Evolutionary conservation across 768 basidiomycete species (phyloP).

Genomic region (Trametes punicea): DNA sequence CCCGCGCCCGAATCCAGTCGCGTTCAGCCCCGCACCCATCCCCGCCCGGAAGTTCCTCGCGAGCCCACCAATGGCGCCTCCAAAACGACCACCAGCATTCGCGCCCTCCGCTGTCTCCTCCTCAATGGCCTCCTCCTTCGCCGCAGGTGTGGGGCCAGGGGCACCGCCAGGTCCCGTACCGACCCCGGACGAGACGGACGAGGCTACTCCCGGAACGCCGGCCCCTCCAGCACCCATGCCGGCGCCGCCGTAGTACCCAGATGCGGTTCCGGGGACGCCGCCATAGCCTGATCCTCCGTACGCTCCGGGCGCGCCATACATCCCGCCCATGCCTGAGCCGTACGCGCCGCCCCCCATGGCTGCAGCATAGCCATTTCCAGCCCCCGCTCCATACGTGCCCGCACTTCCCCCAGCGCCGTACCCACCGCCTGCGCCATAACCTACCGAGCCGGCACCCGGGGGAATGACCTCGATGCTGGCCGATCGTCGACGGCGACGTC

Average conservation of each 20-base stretch:
- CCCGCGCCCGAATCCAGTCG: slow-evolving; percentile 5
- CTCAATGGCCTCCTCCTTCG: slow-evolving; percentile 2
- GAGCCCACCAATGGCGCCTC: not conserved
- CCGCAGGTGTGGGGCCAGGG: not conserved
- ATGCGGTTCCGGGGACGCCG: not conserved
- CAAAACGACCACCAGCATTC: not conserved
- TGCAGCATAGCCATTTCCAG: not conserved
- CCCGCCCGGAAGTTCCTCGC: not conserved
- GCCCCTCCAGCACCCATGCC: not conserved
- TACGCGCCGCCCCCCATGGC: not conserved
- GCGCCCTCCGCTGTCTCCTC: slow-evolving; percentile 1
- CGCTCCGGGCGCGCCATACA: not conserved
- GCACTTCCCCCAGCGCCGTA: not conserved
- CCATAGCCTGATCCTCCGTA: slow-evolving; percentile 6
- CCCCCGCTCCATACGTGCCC: not conserved
- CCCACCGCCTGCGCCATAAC: not conserved
- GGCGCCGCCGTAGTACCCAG: not conserved
- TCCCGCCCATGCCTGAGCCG: not conserved
- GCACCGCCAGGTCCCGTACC: not conserved
- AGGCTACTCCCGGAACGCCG: not conserved
- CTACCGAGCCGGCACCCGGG: not conserved
- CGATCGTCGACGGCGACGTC: not conserved
- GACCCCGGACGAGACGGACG: not conserved
- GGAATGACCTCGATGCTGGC: slow-evolving; percentile 6
- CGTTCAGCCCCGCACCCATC: not conserved